phyloP scores from a whole-genome alignment of 192 early-diverging fungal genomes.

The Coemansia sp. region DNA sequence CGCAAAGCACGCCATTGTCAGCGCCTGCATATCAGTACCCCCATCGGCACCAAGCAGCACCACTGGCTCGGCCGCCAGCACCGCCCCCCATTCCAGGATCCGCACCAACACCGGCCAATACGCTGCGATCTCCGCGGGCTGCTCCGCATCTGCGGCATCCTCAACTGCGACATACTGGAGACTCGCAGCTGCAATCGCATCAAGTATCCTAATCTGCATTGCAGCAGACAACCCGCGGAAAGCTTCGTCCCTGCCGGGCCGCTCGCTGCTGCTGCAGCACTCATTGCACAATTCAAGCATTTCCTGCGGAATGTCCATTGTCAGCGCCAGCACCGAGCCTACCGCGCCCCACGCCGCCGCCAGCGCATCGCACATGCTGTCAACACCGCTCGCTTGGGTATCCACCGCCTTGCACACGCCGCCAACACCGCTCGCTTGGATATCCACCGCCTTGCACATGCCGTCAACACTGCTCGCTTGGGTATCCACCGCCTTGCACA shows the following conservation, averaged over 20 bases:
- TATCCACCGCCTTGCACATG: too few species aligned
- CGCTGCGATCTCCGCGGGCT: slow-evolving; percentile 13
- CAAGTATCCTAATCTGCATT: slow-evolving; percentile 25
- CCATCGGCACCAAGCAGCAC: slow-evolving; percentile 14
- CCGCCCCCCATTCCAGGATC: slow-evolving; percentile 30
- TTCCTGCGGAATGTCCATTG: slow-evolving; percentile 9
- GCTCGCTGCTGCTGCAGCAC: slow-evolving; percentile 2
- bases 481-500: too few species aligned
- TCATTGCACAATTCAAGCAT: slow-evolving; percentile 1
- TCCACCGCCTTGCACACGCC: too few species aligned
- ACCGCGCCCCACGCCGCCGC: slow-evolving; percentile 25
- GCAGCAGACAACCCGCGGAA: not conserved
- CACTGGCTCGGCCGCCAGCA: slow-evolving; percentile 16
- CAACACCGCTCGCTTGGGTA: too few species aligned
- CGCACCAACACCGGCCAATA: slow-evolving; percentile 36
- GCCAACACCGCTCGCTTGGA: too few species aligned
- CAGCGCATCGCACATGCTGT: not conserved
- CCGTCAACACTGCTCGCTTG: too few species aligned
- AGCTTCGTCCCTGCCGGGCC: not conserved
- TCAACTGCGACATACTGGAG: slow-evolving; percentile 5
- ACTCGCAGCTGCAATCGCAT: slow-evolving; percentile 21
- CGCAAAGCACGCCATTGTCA: slow-evolving; percentile 28
- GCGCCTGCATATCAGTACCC: slow-evolving; percentile 1
- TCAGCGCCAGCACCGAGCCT: slow-evolving; percentile 14
- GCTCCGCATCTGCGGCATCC: not conserved